Base-by-base conservation (phyloP, 257 asterid genomes). In the Fraxinus quadrangulata region DNA sequence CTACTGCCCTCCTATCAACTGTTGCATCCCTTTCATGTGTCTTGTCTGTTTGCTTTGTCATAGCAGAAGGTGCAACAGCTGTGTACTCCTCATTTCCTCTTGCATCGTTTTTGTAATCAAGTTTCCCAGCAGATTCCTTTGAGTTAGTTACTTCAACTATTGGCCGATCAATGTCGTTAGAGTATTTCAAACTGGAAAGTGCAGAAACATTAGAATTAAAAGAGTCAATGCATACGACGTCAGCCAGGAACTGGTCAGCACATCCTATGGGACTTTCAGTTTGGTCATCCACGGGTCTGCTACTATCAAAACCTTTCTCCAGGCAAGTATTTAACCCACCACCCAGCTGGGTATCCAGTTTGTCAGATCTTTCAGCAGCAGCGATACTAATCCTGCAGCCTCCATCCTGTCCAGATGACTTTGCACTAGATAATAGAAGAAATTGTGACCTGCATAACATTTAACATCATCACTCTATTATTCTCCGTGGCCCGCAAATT, bases 201-300 rank as follows among this genome's bases (percentile, higher is more conserved):
- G 78, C 66, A 40, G 85, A 63, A 69, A 65, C 71, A 63, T 73
- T 78, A 23, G 76, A 76, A 87, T 78, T 71, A 33, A 28, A 68
- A 33, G 83, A 84, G 71, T 78, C 90, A 83, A 51, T 78, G 74
- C 81, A 79, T 59, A 76, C 63, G 33, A 54, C 76, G 23, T 76
- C 86, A 74, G 81, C 75, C 77, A 84, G 77, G 84, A 83, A 79
- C 70, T 83, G 85, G 75, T 86, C 87, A 30, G 72, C 68, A 75
- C 81, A 79, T 74, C 73, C 79, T 67, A 76, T 31, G 75, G 75
- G 81, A 80, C 81, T 84, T 76, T 79, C 85, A 54, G 74, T 69
- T 40, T 79, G 83, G 69, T 66, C 77, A 33, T 73, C 80, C 63
- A 31, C 9, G 26, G 67, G 40, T 56, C 68, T 59, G 51, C 68